A percentile compares a stretch with the other conserved stretches of the same genome.
These are phyloP conservation scores for Picea glauca DNA, from an alignment of 75 land plant genomes.

Conservation along the genomic window DNA sequence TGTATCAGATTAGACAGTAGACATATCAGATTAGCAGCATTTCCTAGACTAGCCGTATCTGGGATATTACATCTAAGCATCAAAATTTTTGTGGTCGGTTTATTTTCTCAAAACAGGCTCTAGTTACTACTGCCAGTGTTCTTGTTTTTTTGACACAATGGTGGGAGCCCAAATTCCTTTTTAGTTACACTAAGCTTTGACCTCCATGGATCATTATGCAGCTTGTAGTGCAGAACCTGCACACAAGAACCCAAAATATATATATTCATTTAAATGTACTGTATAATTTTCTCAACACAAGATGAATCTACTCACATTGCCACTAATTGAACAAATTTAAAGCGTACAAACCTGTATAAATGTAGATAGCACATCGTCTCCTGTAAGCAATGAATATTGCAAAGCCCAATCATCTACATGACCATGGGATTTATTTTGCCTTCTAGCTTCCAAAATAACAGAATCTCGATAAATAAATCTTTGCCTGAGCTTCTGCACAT, in stretches of 20 bases:
- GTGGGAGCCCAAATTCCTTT: no score
- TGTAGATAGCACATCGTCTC: conserved; percentile 88
- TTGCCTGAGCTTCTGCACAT: conserved; percentile 72
- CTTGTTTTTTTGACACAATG: no score
- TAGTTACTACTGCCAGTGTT: no score
- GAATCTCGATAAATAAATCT: conserved; percentile 79
- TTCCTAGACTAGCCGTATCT: no score
- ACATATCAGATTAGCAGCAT: no score
- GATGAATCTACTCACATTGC: conserved; percentile 1
- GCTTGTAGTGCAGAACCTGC: conserved; percentile 72
- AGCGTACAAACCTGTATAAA: conserved; percentile 63
- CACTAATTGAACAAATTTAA: neutral
- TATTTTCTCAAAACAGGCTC: no score
- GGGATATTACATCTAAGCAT: no score
- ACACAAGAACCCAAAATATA: neutral
- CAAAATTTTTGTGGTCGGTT: no score
- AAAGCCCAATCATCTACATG: conserved; percentile 57
- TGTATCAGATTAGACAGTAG: no score
- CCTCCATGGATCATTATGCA: conserved; percentile 84
- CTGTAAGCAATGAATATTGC: conserved; percentile 47
- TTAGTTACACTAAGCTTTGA: no score
- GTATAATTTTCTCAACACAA: no score
- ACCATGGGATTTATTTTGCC: conserved; percentile 49
- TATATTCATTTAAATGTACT: neutral
- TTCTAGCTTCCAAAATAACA: conserved; percentile 73